Evolutionary conservation across 495 filamentous ascomycete genomes (phyloP).

Genomic region (Talaromyces trachyspermus): DNA sequence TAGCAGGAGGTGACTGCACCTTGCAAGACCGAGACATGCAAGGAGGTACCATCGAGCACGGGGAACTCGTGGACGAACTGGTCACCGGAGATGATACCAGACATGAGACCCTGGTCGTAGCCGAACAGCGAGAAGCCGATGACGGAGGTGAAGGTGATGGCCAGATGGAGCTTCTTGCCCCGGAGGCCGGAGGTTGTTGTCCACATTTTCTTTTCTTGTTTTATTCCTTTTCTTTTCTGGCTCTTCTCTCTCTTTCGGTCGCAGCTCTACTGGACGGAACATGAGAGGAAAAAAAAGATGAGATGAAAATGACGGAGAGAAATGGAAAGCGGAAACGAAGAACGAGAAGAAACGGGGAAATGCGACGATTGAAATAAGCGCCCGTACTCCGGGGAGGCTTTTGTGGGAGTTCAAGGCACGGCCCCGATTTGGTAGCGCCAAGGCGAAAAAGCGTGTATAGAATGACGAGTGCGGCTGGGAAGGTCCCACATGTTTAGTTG

Average conservation of each 20-base stretch:
- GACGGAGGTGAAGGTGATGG: conserved; percentile 33
- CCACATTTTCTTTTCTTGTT: conserved; percentile 25
- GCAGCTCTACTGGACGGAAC: conserved; percentile 3
- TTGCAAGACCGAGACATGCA: conserved; percentile 17
- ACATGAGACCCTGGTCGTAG: conserved; percentile 23
- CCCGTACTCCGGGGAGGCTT: conserved; percentile 6
- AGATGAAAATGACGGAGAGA: too few species aligned
- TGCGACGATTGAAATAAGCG: neutral
- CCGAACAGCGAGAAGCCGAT: conserved; percentile 21
- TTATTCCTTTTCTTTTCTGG: neutral
- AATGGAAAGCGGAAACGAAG: conserved; percentile 2
- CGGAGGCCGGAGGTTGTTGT: conserved; percentile 29
- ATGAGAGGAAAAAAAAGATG: neutral
- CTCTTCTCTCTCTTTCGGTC: neutral
- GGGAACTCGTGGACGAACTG: conserved; percentile 14
- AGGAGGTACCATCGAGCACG: conserved; percentile 3
- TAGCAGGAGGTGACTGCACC: conserved; percentile 43
- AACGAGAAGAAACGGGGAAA: neutral
- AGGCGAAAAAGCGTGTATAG: too few species aligned
- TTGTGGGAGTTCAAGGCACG: neutral
- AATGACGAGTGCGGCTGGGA: too few species aligned
- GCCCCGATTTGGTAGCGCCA: too few species aligned
- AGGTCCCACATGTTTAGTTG: too few species aligned
- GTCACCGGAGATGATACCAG: conserved; percentile 16
- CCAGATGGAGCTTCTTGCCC: conserved; percentile 27